phyloP scores from a whole-genome alignment of 2,329 filamentous ascomycete genomes.

The Simplicillium sp. region DNA sequence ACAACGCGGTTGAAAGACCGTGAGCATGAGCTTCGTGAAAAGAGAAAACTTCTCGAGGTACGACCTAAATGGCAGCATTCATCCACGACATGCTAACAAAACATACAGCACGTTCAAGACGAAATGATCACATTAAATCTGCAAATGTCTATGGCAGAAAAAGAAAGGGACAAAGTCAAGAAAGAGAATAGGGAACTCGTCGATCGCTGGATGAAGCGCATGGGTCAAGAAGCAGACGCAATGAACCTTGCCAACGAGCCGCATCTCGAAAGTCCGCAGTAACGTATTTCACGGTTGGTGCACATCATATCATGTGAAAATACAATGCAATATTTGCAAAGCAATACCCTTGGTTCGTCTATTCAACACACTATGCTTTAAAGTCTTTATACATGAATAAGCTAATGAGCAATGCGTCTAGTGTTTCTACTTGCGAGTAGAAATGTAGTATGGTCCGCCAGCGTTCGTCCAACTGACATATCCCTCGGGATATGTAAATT shows the following conservation, averaged over 20 bases:
- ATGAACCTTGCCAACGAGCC: conserved; percentile 65
- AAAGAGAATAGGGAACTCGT: conserved; percentile 84
- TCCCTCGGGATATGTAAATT: conserved; percentile 48
- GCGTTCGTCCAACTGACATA: conserved; percentile 91
- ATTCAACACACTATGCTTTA: conserved; percentile 19
- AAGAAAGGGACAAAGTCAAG: conserved; percentile 61
- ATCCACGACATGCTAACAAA: conserved; percentile 7
- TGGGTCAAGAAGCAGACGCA: conserved; percentile 75
- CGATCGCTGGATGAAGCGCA: conserved; percentile 82
- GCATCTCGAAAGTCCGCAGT: conserved; percentile 19
- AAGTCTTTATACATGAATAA: conserved; percentile 9
- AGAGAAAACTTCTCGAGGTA: conserved; percentile 73
- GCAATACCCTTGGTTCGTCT: neutral
- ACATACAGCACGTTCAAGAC: conserved; percentile 67
- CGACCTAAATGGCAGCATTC: neutral
- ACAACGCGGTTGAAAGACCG: conserved; percentile 64
- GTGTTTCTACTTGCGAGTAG: conserved; percentile 48
- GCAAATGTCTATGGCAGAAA: conserved; percentile 78
- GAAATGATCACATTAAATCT: conserved; percentile 83
- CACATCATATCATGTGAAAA: no score
- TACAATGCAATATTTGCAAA: neutral
- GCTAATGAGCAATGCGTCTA: no score
- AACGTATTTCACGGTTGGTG: conserved; percentile 1
- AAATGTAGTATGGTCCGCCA: conserved; percentile 80
- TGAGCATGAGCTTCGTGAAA: conserved; percentile 77